Base-by-base conservation (phyloP, 352 stramenopile genomes). In the Aphanomyces cochlioides region DNA sequence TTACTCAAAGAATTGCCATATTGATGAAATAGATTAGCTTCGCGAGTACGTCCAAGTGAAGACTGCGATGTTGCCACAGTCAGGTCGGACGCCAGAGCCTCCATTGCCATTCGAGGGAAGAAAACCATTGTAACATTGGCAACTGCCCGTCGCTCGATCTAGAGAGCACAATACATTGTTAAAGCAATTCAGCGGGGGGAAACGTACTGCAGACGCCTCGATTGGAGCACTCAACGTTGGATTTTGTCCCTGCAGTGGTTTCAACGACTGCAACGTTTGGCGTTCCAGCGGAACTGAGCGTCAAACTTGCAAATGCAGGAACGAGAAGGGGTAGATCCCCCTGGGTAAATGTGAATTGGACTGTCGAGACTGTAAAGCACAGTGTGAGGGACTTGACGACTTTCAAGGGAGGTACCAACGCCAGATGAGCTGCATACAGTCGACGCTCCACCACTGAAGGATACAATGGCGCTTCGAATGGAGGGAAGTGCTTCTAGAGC, bases 181-280 rank as follows among this genome's bases (percentile, higher is more conserved):
- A 1, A 7, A 15, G 41, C 34, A 39, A 37, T 12, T 28, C 5
- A 34, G 6, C 34, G 37, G n/a, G n/a, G n/a, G 72, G 10, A 15
- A 6, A 69, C 72, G 43, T 73, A 90, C 96, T 87, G 69, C 87
- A 95, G 37, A 84, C 56, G 4, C 87, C 87, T 13, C 87, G 79
- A 4, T 74, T 61, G 1, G 81, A 91, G 72, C 87, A 95, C 74
- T 92, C 85, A 56, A 84, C 72, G 67, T 91, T 93, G 36, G 85
- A 79, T 56, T 91, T 95, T 7, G 85, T 91, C 45, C 87, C 87
- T 19, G 76, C 71, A 7, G 80, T 74, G 3, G 75, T 47, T 71
- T 89, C 73, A 6, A 56, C 68, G 34, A 88, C 67, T 0, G 56
- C 34, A 21, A 86, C 43, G 5, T 74, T 72, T 15, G 67, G 50